These are phyloP conservation scores for Aspergillus pseudotamarii DNA, from an alignment of 2,329 filamentous ascomycete species.

Conservation along the genomic window DNA sequence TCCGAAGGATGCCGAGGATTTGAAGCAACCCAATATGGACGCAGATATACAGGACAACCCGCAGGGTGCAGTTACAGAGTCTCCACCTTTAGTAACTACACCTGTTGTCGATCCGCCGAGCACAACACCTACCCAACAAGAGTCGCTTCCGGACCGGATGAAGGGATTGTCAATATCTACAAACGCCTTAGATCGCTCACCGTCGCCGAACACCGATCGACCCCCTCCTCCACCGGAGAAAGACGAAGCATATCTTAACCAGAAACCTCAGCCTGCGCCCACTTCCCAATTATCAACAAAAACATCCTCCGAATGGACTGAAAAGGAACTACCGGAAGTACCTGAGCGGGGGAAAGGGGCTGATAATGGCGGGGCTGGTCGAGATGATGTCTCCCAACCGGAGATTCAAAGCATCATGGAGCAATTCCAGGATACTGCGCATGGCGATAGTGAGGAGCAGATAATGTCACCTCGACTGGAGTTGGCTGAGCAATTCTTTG, in stretches of 20 bases:
- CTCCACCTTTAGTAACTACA: slow-evolving; percentile 8
- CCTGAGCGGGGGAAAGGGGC: slow-evolving; percentile 50
- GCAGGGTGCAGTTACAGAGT: slow-evolving; percentile 2
- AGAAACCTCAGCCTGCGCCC: slow-evolving; percentile 35
- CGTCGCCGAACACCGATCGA: slow-evolving; percentile 20
- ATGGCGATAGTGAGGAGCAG: slow-evolving; percentile 73
- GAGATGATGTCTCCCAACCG: slow-evolving; percentile 70
- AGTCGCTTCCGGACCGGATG: slow-evolving; percentile 32
- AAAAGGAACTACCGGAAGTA: slow-evolving; percentile 44
- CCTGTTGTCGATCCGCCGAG: slow-evolving; percentile 14
- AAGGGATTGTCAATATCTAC: slow-evolving; percentile 35
- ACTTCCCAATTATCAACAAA: slow-evolving; percentile 46
- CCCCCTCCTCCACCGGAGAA: slow-evolving; percentile 55
- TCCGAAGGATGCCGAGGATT: slow-evolving; percentile 12
- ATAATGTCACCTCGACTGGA: slow-evolving; percentile 91
- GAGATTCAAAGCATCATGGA: slow-evolving; percentile 99
- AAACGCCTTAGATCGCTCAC: slow-evolving; percentile 21
- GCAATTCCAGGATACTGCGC: slow-evolving; percentile 79
- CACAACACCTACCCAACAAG: slow-evolving; percentile 21
- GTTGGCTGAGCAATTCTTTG: slow-evolving; percentile 75
- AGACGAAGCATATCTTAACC: slow-evolving; percentile 55
- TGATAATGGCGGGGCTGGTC: slow-evolving; percentile 61
- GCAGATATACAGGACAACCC: slow-evolving; percentile 10
- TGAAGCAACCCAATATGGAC: slow-evolving; percentile 19
- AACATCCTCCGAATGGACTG: slow-evolving; percentile 36